Evolutionary conservation across 2,329 filamentous ascomycete species (phyloP).

Genomic region (Trichoderma endophyticum): DNA sequence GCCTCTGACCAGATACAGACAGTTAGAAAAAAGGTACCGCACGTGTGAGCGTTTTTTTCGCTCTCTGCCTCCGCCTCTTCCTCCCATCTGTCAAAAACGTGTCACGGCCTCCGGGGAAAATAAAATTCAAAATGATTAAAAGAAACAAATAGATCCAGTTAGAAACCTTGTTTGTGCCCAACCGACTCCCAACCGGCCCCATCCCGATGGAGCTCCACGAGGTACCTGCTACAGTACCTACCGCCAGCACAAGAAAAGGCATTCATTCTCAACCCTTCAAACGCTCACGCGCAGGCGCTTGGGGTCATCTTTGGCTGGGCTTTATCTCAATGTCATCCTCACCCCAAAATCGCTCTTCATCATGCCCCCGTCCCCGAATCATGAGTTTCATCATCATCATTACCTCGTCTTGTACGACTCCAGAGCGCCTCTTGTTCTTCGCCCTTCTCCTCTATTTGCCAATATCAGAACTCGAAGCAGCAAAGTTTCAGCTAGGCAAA

Average conservation of each 20-base stretch:
- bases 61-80: not conserved
- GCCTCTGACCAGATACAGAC: not conserved
- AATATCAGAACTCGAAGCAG: not conserved
- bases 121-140: not conserved
- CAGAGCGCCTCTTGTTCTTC: not conserved
- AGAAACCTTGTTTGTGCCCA: slow-evolving; percentile 8
- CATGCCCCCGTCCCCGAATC: not conserved
- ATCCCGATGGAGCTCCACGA: not conserved
- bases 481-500: slow-evolving; percentile 3
- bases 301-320: not conserved
- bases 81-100: not conserved
- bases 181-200: slow-evolving; percentile 5
- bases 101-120: not conserved
- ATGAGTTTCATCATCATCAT: not conserved
- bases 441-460: not conserved
- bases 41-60: not conserved
- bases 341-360: not conserved
- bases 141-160: not conserved
- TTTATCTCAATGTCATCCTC: not conserved
- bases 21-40: not conserved
- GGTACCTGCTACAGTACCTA: not conserved
- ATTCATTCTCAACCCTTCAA: slow-evolving; percentile 2
- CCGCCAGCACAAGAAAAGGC: not conserved
- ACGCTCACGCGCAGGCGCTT: slow-evolving; percentile 9
- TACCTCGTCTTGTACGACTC: not conserved